phyloP scores from a whole-genome alignment of 2,329 filamentous ascomycete species.

The Pezicula carpinea region DNA sequence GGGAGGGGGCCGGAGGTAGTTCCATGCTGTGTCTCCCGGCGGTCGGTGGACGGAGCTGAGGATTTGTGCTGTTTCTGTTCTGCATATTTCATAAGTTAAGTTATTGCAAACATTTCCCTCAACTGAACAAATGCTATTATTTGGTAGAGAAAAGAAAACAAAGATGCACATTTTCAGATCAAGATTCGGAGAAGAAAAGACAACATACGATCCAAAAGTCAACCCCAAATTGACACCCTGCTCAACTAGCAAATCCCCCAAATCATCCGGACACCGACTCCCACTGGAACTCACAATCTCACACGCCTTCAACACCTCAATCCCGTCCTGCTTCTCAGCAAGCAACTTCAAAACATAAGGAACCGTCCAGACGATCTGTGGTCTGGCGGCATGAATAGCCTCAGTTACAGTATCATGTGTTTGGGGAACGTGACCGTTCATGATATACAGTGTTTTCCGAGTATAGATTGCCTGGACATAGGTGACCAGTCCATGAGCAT shows the following conservation, averaged over 20 bases:
- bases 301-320: conserved; percentile 39
- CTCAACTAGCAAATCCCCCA: conserved; percentile 47
- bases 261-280: conserved; percentile 53
- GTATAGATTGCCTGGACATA: conserved; percentile 41
- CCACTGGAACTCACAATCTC: conserved; percentile 53
- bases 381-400: conserved; percentile 36
- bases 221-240: conserved; percentile 49
- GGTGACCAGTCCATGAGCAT: conserved; percentile 52
- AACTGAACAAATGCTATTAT: too few species aligned
- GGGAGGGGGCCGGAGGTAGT: conserved; percentile 43
- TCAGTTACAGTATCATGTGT: conserved; percentile 43
- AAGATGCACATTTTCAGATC: not conserved
- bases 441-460: conserved; percentile 45
- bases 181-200: too few species aligned
- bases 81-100: conserved; percentile 3
- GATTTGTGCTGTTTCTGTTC: conserved; percentile 55
- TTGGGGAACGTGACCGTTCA: conserved; percentile 49
- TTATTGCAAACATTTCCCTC: too few species aligned
- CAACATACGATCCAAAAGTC: conserved; percentile 50
- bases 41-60: conserved; percentile 46
- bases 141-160: not conserved
- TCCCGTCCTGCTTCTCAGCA: conserved; percentile 50
- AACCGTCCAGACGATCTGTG: conserved; percentile 54
- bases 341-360: conserved; percentile 61
- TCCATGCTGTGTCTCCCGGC: conserved; percentile 52